Evolutionary conservation across 495 filamentous ascomycete species (phyloP).

Genomic region (Lepraria neglecta): DNA sequence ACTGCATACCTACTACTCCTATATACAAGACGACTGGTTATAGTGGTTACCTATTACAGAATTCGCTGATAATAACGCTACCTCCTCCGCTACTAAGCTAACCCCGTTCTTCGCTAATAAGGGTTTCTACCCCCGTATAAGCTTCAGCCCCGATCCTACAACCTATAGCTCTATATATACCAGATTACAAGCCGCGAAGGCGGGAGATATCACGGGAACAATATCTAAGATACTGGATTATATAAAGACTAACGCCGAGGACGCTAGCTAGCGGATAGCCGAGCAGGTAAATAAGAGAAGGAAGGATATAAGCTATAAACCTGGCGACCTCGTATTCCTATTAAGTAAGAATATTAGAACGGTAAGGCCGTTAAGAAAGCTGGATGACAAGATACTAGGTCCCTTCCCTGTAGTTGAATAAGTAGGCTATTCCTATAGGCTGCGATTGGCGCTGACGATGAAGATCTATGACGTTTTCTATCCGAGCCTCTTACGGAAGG

Average conservation of each 20-base stretch:
- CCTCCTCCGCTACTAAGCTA: too few species aligned
- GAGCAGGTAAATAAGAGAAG: background rate
- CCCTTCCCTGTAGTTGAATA: background rate
- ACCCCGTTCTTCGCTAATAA: constrained; percentile 8
- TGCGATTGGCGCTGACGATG: background rate
- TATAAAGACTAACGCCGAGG: background rate
- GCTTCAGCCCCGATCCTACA: constrained; percentile 11
- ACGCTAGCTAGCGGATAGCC: background rate
- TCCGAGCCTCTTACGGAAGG: background rate
- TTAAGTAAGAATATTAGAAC: background rate
- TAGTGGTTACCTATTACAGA: constrained; percentile 27
- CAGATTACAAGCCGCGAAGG: background rate
- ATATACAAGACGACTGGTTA: constrained; percentile 32
- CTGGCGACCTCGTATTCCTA: background rate
- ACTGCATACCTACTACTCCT: constrained; percentile 30
- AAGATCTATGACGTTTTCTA: background rate
- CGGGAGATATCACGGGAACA: background rate
- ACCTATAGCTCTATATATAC: background rate
- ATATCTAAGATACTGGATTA: background rate
- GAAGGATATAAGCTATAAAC: background rate
- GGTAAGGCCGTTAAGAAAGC: background rate
- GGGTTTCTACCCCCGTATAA: constrained; percentile 21
- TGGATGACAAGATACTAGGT: background rate
- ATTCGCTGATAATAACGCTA: constrained; percentile 20
- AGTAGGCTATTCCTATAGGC: background rate